Conservation (phyloP, 208 protist genomes). For the Paratrypanosoma confusum region DNA sequence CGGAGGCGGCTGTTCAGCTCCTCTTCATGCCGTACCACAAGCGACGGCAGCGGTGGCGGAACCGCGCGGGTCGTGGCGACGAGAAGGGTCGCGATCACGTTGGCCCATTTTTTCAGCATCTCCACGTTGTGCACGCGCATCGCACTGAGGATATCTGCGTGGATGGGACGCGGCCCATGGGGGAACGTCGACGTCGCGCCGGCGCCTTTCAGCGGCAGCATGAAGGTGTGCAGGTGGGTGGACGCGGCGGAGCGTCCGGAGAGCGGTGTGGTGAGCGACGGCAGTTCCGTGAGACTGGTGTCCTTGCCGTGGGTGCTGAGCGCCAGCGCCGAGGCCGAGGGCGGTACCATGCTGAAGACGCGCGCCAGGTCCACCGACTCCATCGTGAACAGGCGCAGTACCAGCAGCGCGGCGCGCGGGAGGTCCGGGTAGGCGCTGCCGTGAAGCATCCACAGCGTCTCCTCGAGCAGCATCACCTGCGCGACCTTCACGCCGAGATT, state of each 20-base stretch:
- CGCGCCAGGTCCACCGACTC: conserved; percentile 68
- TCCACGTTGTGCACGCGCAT: conserved; percentile 1
- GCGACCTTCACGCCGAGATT: conserved; percentile 78
- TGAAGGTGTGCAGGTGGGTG: no score
- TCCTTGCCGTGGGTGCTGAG: no score
- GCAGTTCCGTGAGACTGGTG: conserved; percentile 23
- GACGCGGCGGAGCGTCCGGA: no score
- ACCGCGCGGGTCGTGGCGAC: conserved; percentile 4
- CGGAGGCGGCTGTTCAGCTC: neutral
- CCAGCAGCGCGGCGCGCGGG: conserved; percentile 53
- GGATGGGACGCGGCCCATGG: no score
- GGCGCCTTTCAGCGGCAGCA: no score
- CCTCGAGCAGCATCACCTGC: conserved; percentile 62
- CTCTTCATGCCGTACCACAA: no score
- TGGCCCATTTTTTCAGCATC: conserved; percentile 19
- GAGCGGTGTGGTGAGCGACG: no score
- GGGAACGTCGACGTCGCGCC: no score
- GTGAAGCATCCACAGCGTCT: conserved; percentile 38
- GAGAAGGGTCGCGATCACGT: conserved; percentile 14
- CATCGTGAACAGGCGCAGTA: conserved; percentile 53
- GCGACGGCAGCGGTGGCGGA: no score
- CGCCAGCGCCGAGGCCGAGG: neutral
- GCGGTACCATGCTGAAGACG: conserved; percentile 20
- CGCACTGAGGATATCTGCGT: no score
- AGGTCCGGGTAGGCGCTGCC: conserved; percentile 50